Evolutionary conservation across 768 basidiomycete genomes (phyloP), one percentile per base, ranked within the genome.

Genomic region (Panellus pusillus): DNA sequence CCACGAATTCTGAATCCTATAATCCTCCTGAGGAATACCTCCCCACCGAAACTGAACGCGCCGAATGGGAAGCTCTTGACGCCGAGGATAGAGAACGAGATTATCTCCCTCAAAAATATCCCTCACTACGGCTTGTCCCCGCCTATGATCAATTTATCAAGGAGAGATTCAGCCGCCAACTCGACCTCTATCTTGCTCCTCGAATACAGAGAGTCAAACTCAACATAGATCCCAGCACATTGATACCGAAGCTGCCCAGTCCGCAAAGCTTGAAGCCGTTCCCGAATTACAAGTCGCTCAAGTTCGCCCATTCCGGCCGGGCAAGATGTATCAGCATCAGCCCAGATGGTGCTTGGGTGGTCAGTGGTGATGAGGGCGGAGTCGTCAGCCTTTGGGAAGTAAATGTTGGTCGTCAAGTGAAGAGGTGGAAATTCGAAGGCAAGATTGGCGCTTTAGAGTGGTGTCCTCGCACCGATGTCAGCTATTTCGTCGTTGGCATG

Each of bases 1-100:
- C 97, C 3, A 91, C 86, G 12, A 89, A 98, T 61, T 84, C 88
- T n/a, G 95, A 98, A 72, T 98, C 96, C 0, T 99, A 98, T 70
- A 99, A 99, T 67, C 97, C 97, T 29, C 97, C 97, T 6, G 92
- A 87, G 64, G 97, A 99, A 73, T 98, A 98, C 69, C 79, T 99
- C 8, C 92, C 91, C 5, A 87, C 89, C 1, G 84, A 86, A 46
- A 80, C 82, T 57, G 96, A 98, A 68, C 83, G 81, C 51, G 80
- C 84, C 58, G 81, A 84, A 64, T 98, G 93, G 90, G 86, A 93
- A 63, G 82, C 75, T 35, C 78, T 77, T 35, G 94, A 97, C 52
- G 81, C 86, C 48, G 93, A 95, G 68, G 94, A 98, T 66, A 82
- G 94, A 59, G 89, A 94, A 68, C 83, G 82, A 50, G 86, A 96